Percentiles rank a stretch among this genome's conserved stretches.
phyloP scores from a whole-genome alignment of 2,329 filamentous ascomycete genomes.

The Phialemoniopsis sp. region DNA sequence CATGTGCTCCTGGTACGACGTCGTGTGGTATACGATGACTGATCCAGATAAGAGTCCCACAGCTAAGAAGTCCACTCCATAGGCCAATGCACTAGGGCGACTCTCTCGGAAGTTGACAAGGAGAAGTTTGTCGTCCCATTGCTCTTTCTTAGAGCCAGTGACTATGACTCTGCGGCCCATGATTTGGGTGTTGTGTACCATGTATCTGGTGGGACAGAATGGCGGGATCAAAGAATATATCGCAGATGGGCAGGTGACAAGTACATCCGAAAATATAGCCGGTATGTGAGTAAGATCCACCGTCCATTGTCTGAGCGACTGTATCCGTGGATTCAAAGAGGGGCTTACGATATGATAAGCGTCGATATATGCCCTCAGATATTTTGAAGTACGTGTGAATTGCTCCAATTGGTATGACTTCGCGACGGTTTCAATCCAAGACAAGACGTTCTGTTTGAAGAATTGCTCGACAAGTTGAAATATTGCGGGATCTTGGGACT shows the following conservation, averaged over 20 bases:
- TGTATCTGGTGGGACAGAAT: constrained; percentile 22
- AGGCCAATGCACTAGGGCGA: constrained; percentile 16
- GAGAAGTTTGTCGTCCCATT: constrained; percentile 25
- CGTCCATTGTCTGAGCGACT: constrained; percentile 17
- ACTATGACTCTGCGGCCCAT: constrained; percentile 13
- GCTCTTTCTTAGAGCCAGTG: constrained; percentile 12
- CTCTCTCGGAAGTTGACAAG: constrained; percentile 19
- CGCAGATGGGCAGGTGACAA: constrained; percentile 19
- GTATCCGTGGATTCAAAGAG: constrained; percentile 11
- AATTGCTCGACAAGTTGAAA: constrained; percentile 58
- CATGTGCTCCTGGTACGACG: constrained; percentile 20
- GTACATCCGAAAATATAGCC: constrained; percentile 21
- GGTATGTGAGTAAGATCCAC: constrained; percentile 22
- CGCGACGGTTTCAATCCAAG: constrained; percentile 24
- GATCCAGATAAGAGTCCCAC: constrained; percentile 16
- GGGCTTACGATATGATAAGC: constrained; percentile 11
- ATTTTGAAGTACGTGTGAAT: constrained; percentile 7
- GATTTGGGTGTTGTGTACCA: constrained; percentile 12
- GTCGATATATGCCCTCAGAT: constrained; percentile 13
- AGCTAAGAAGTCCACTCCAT: constrained; percentile 20
- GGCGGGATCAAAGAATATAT: constrained; percentile 24
- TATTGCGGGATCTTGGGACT: constrained; percentile 11
- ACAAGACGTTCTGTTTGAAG: constrained; percentile 38
- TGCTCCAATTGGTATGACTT: constrained; percentile 11
- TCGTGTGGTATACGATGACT: constrained; percentile 16